Conservation (phyloP, 176 grass and related monocot species). For the Aegilops tauschii region DNA sequence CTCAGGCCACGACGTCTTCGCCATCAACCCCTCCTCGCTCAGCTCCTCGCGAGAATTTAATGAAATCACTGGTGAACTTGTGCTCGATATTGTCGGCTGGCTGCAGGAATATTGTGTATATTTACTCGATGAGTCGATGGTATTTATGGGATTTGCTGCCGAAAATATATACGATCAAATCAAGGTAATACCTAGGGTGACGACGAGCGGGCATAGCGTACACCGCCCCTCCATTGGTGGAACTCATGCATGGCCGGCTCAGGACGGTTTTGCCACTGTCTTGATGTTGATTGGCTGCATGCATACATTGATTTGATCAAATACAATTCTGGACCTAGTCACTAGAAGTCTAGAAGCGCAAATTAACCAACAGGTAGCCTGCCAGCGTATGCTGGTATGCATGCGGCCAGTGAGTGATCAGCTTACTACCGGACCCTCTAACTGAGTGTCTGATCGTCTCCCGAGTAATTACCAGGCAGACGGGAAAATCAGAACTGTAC, state of each 20-base stretch:
- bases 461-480: too few species aligned
- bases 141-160: neutral
- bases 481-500: too few species aligned
- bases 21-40: neutral
- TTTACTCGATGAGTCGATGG: neutral
- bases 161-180: neutral
- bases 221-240: neutral
- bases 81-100: neutral
- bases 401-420: neutral
- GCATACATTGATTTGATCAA: neutral
- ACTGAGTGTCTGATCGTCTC: too few species aligned
- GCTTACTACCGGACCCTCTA: too few species aligned
- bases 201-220: neutral
- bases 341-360: neutral
- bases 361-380: neutral
- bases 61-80: neutral
- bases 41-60: neutral
- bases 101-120: neutral
- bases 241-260: neutral
- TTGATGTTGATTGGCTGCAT: neutral
- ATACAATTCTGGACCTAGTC: neutral
- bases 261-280: neutral
- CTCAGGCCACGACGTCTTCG: slow-evolving; percentile 23
- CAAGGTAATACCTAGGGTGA: neutral
- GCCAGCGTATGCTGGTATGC: neutral